Evolutionary conservation across 495 filamentous ascomycete species (phyloP).

Genomic region (Aspergillus panamensis): DNA sequence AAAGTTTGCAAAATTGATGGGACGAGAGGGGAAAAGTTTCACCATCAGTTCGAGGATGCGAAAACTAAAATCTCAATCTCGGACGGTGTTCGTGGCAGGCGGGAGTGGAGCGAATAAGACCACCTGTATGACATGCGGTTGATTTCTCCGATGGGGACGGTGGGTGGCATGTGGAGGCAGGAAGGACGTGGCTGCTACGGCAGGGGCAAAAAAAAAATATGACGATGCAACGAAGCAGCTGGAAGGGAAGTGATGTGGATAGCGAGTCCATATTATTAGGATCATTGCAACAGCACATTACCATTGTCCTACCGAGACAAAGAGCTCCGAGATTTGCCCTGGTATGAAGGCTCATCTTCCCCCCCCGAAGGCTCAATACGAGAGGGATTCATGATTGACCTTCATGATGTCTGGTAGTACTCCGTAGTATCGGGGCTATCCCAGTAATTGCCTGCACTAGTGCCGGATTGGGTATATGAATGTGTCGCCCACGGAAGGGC

Average conservation of each 20-base stretch:
- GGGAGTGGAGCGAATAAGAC: constrained; percentile 3
- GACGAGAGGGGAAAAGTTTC: constrained; percentile 4
- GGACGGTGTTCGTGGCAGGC: neutral
- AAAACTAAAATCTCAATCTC: constrained; percentile 2
- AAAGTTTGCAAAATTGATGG: constrained; percentile 7
- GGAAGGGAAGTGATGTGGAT: too few relatives aligned
- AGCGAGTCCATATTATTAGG: too few relatives aligned
- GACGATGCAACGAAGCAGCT: too few relatives aligned
- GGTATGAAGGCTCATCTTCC: too few relatives aligned
- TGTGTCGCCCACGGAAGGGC: neutral
- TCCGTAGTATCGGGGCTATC: neutral
- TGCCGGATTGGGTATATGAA: constrained; percentile 1
- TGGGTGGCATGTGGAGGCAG: constrained; percentile 1
- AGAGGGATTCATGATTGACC: neutral
- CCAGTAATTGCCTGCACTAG: neutral
- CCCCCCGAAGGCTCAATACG: too few relatives aligned
- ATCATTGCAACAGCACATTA: too few relatives aligned
- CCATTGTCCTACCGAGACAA: too few relatives aligned
- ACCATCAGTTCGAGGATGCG: neutral
- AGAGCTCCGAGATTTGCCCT: too few relatives aligned
- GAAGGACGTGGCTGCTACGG: neutral
- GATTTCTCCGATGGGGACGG: constrained; percentile 14
- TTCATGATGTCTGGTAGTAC: neutral
- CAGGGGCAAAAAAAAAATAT: neutral
- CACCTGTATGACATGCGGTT: constrained; percentile 4